Percentiles rank a stretch among this genome's conserved stretches.
These are phyloP conservation scores for Lyophyllum shimeji DNA, from an alignment of 768 basidiomycete species.

Conservation along the genomic window DNA sequence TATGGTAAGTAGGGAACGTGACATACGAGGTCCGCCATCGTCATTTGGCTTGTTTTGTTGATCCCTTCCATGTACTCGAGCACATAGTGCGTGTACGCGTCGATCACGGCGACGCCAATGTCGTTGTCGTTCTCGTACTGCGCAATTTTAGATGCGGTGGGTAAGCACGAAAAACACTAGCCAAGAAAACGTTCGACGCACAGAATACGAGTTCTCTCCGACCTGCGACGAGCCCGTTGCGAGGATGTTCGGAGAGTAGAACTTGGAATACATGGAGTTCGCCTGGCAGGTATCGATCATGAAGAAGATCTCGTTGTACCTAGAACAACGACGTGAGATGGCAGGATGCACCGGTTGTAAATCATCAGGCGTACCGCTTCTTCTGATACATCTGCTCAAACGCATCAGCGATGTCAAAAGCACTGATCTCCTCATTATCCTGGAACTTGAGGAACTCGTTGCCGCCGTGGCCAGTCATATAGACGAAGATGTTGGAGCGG, in stretches of 20 bases:
- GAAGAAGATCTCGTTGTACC: slow-evolving; percentile 95
- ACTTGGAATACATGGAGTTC: slow-evolving; percentile 90
- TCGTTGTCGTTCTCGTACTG: slow-evolving; percentile 94
- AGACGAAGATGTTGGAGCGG: slow-evolving; percentile 90
- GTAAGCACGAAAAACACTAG: not conserved
- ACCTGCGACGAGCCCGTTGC: slow-evolving; percentile 86
- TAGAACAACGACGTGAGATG: slow-evolving; percentile 20
- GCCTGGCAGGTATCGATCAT: slow-evolving; percentile 99
- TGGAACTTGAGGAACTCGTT: slow-evolving; percentile 99
- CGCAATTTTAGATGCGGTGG: not conserved
- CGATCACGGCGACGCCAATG: slow-evolving; percentile 94
- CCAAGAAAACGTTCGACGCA: slow-evolving; percentile 33
- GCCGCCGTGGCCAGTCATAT: slow-evolving; percentile 98
- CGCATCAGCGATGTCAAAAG: slow-evolving; percentile 96
- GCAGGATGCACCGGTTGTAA: not conserved
- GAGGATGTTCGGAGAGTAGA: slow-evolving; percentile 91
- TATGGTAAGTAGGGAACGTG: not conserved
- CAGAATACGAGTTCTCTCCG: slow-evolving; percentile 92
- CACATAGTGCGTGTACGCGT: slow-evolving; percentile 90
- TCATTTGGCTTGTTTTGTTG: slow-evolving; percentile 83
- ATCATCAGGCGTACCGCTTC: not conserved
- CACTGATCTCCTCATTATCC: slow-evolving; percentile 97
- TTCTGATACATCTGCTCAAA: slow-evolving; percentile 98
- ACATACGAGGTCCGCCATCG: slow-evolving; percentile 81
- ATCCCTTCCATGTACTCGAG: slow-evolving; percentile 90